These are phyloP conservation scores for Yarrowia alimentaria DNA, from an alignment of 805 yeast species.

Conservation along the genomic window DNA sequence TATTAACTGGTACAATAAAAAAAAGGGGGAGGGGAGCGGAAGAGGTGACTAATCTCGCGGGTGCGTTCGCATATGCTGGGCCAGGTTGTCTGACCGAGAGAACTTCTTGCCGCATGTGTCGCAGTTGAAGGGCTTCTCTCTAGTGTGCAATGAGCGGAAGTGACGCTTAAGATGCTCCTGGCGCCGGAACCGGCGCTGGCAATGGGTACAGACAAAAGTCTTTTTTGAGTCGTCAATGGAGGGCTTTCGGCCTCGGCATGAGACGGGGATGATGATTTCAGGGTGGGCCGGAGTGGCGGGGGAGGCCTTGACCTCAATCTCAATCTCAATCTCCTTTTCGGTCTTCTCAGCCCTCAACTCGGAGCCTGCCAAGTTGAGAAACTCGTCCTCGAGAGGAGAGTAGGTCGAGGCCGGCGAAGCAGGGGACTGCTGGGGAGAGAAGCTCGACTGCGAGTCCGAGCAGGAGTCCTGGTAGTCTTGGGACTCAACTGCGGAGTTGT, in stretches of 20 bases:
- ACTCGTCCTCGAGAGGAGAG: slow-evolving; percentile 25
- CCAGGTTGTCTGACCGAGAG: slow-evolving; percentile 40
- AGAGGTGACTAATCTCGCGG: slow-evolving; percentile 24
- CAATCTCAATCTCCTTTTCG: slow-evolving; percentile 1
- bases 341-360: slow-evolving; percentile 3
- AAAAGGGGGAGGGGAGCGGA: slow-evolving; percentile 15
- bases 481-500: slow-evolving; percentile 14
- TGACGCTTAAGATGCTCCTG: slow-evolving; percentile 78
- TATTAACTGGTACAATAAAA: slow-evolving; percentile 23
- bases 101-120: slow-evolving; percentile 38
- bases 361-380: slow-evolving; percentile 25
- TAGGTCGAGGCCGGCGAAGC: slow-evolving; percentile 25
- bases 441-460: slow-evolving; percentile 26
- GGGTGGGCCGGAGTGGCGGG: slow-evolving; percentile 26
- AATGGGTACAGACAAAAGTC: slow-evolving; percentile 61
- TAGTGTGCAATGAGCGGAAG: slow-evolving; percentile 64
- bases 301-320: too few relatives aligned
- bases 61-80: slow-evolving; percentile 40
- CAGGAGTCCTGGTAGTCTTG: slow-evolving; percentile 18
- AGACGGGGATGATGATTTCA: slow-evolving; percentile 25
- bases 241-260: slow-evolving; percentile 59
- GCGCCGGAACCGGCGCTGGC: slow-evolving; percentile 65
- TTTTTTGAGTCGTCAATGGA: slow-evolving; percentile 51
- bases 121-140: slow-evolving; percentile 54
- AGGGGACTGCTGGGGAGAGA: slow-evolving; percentile 24